Percentiles rank a stretch among this genome's conserved stretches.
These are phyloP conservation scores for Microdochium bolleyi DNA, from an alignment of 2,329 filamentous ascomycete genomes.

Conservation along the genomic window DNA sequence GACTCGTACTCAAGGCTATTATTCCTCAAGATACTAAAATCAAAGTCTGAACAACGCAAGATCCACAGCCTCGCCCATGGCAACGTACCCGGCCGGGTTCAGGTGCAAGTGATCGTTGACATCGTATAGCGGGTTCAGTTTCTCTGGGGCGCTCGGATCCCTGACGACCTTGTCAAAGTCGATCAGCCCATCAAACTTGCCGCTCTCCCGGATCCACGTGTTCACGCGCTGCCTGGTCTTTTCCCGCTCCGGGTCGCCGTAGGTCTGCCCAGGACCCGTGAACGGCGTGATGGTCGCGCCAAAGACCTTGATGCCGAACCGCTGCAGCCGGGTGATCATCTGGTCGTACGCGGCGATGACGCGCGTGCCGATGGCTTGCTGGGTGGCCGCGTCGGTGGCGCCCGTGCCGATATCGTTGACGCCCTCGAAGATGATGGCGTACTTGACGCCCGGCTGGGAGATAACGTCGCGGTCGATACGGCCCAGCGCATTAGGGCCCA, in stretches of 20 bases:
- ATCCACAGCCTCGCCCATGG: slow-evolving; percentile 46
- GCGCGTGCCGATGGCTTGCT: slow-evolving; percentile 33
- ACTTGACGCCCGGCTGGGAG: slow-evolving; percentile 42
- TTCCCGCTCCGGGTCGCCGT: slow-evolving; percentile 43
- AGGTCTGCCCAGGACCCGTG: slow-evolving; percentile 38
- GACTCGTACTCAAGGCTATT: too few relatives aligned
- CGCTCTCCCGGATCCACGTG: slow-evolving; percentile 45
- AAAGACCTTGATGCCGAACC: slow-evolving; percentile 43
- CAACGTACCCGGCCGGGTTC: slow-evolving; percentile 44
- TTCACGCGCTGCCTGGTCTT: slow-evolving; percentile 47
- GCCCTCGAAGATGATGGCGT: slow-evolving; percentile 53
- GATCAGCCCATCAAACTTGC: slow-evolving; percentile 50
- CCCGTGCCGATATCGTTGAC: slow-evolving; percentile 57
- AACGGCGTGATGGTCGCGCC: slow-evolving; percentile 54
- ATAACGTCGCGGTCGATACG: slow-evolving; percentile 54
- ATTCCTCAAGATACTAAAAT: too few relatives aligned
- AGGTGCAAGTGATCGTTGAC: slow-evolving; percentile 55
- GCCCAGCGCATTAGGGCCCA: slow-evolving; percentile 49
- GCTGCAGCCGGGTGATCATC: slow-evolving; percentile 44
- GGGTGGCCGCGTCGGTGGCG: slow-evolving; percentile 27
- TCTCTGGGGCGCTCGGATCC: slow-evolving; percentile 29
- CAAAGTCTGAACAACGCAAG: slow-evolving; percentile 38
- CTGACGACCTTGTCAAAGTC: slow-evolving; percentile 52
- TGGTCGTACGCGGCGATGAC: slow-evolving; percentile 48
- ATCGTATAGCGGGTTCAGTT: slow-evolving; percentile 36